Evolutionary conservation across 176 grass and related monocot genomes (phyloP), one percentile per base, ranked within the genome.

Genomic region (Lolium multiflorum): DNA sequence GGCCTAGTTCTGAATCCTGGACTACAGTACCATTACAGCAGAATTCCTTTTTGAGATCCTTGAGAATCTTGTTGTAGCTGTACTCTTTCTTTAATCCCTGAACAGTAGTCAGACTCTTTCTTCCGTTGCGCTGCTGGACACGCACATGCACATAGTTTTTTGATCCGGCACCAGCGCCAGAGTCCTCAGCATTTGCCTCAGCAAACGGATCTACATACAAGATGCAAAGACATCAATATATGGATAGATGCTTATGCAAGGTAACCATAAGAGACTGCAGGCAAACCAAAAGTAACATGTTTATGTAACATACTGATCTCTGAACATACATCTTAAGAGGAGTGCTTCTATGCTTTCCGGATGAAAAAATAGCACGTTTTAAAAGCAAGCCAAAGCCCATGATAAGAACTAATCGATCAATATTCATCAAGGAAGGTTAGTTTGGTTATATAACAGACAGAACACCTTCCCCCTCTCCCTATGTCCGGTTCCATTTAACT

Each of bases 171-270:
- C 85, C 88, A 88, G 74, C 80, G 11, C 84, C 37, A 8, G 89
- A 93, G 78, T 90, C 91, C 54, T 90, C 91, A 90, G 78, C 91
- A 93, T 90, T 90, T 85, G 91, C 91, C 86, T 93, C 88, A 1
- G 85, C 74, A 91, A 93, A 89, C 17, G 89, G 92, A 85, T 89
- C 89, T 93, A 83, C 67, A 89, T 22, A 18, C 17, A 67, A 20
- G 12, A 75, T 51, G 64, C 5, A 0, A 83, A 75, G 20, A 39
- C n/a, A 77, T 81, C 44, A 90, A 25, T 3, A 47, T 63, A 31
- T 60, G 17, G 16, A 21, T 17, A 31, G 8, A 49, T 80, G 20
- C 11, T 51, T 21, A 61, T 25, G 28, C 28, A 4, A 44, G 37
- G 11, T 3, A 25, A 10, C 22, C 16, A 74, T 22, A 74, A n/a